Percentiles rank a stretch among this genome's conserved stretches.
Evolutionary conservation across 2,329 filamentous ascomycete genomes (phyloP).

Genomic region (Fusarium buharicum): DNA sequence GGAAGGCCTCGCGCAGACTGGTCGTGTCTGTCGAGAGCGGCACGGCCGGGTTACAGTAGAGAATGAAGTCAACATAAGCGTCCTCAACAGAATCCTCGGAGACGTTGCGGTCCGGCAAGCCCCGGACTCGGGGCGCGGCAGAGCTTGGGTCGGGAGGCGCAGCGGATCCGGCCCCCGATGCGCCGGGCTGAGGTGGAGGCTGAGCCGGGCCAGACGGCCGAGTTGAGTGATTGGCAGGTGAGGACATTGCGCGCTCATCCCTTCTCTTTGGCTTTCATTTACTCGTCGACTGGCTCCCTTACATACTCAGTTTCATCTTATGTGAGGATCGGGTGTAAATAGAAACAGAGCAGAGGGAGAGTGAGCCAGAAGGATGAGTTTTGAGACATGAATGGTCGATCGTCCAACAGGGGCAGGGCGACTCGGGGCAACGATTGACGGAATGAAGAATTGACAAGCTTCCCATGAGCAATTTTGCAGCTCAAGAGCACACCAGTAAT

Average conservation of each 20-base stretch:
- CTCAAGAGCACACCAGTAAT: conserved; percentile 1
- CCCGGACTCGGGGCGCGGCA: conserved; percentile 41
- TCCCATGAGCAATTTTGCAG: conserved; percentile 11
- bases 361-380: conserved; percentile 10
- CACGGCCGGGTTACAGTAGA: conserved; percentile 90
- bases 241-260: conserved; percentile 43
- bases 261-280: conserved; percentile 2
- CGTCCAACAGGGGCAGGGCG: background rate
- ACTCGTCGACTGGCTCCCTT: conserved; percentile 9
- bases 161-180: conserved; percentile 34
- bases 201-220: conserved; percentile 26
- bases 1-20: conserved; percentile 79
- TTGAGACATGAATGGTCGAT: conserved; percentile 35
- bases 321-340: conserved; percentile 15
- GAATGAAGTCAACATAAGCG: conserved; percentile 84
- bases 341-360: conserved; percentile 12
- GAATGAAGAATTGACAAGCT: background rate
- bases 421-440: conserved; percentile 20
- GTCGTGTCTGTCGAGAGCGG: conserved; percentile 72
- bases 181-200: conserved; percentile 30
- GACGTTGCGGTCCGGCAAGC: conserved; percentile 74
- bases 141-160: conserved; percentile 32
- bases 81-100: conserved; percentile 79
- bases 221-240: conserved; percentile 27
- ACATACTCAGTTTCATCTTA: conserved; percentile 29